These are phyloP conservation scores for Mycothermus thermophilus DNA, from an alignment of 495 filamentous ascomycete species.

Conservation along the genomic window DNA sequence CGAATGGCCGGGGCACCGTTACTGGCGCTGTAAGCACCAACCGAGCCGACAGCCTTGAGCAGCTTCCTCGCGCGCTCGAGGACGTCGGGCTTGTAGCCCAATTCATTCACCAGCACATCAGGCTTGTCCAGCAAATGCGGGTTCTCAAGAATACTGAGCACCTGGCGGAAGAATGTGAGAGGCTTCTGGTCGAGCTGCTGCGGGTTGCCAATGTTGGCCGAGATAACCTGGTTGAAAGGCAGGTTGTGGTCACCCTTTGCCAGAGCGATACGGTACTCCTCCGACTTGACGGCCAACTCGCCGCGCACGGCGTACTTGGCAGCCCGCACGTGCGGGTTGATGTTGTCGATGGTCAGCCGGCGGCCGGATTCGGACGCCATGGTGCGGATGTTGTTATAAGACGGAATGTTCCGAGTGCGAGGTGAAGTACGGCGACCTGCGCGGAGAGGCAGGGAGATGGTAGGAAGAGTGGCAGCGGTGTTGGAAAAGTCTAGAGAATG, in stretches of 20 bases:
- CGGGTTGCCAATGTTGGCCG: conserved; percentile 96
- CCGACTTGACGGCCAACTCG: conserved; percentile 80
- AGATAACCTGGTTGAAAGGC: conserved; percentile 82
- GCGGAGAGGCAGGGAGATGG: conserved; percentile 7
- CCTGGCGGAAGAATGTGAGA: conserved; percentile 97
- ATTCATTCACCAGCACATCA: conserved; percentile 47
- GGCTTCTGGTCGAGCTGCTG: conserved; percentile 98
- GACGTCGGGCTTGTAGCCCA: conserved; percentile 82
- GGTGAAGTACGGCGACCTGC: conserved; percentile 1
- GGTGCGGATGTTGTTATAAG: conserved; percentile 15
- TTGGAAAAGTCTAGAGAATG: conserved; percentile 6
- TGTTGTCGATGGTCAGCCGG: conserved; percentile 69
- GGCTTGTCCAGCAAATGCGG: conserved; percentile 67
- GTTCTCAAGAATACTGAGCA: conserved; percentile 87
- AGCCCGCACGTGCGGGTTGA: conserved; percentile 70
- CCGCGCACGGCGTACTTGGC: conserved; percentile 96
- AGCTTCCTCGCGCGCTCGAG: conserved; percentile 68
- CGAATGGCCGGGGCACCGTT: conserved; percentile 75
- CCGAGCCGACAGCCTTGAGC: conserved; percentile 69
- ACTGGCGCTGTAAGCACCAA: conserved; percentile 92
- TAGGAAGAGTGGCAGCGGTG: no score
- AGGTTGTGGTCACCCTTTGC: conserved; percentile 40
- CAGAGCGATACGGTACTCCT: conserved; percentile 69
- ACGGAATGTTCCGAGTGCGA: background rate
- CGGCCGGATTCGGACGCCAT: conserved; percentile 23